A percentile compares a stretch with the other conserved stretches of the same genome.
phyloP scores from a whole-genome alignment of 2,329 filamentous ascomycete genomes.

The Aspergillus jensenii region DNA sequence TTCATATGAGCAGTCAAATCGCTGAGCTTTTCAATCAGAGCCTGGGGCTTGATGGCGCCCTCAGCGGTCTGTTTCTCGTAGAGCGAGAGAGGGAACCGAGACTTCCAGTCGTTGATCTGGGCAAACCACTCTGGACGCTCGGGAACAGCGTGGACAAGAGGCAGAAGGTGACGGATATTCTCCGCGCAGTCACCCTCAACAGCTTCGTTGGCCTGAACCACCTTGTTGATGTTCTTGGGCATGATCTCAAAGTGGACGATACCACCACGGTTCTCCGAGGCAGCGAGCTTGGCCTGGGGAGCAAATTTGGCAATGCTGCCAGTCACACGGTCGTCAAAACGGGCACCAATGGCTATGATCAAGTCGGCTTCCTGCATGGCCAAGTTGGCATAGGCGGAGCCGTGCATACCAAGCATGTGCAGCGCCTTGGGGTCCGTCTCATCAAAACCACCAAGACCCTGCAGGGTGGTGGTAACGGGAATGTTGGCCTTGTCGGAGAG shows the following conservation, averaged over 20 bases:
- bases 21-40: slow-evolving; percentile 86
- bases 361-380: slow-evolving; percentile 95
- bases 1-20: slow-evolving; percentile 78
- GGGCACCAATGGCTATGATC: slow-evolving; percentile 88
- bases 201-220: slow-evolving; percentile 92
- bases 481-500: slow-evolving; percentile 88
- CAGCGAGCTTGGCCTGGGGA: slow-evolving; percentile 80
- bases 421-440: slow-evolving; percentile 91
- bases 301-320: slow-evolving; percentile 80
- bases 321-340: slow-evolving; percentile 96
- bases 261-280: slow-evolving; percentile 80
- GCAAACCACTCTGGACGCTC: slow-evolving; percentile 82
- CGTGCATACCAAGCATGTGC: slow-evolving; percentile 99
- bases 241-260: slow-evolving; percentile 98
- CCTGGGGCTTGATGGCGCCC: slow-evolving; percentile 90
- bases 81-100: slow-evolving; percentile 77
- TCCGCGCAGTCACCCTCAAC: slow-evolving; percentile 87
- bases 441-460: slow-evolving; percentile 88
- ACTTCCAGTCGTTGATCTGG: slow-evolving; percentile 89
- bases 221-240: slow-evolving; percentile 99
- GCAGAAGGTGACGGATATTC: slow-evolving; percentile 75
- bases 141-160: slow-evolving; percentile 63
- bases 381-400: slow-evolving; percentile 95
- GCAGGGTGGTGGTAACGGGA: slow-evolving; percentile 92
- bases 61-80: slow-evolving; percentile 76